Evolutionary conservation across 129 eudicot genomes (phyloP).

Genomic region (Erigeron canadensis): DNA sequence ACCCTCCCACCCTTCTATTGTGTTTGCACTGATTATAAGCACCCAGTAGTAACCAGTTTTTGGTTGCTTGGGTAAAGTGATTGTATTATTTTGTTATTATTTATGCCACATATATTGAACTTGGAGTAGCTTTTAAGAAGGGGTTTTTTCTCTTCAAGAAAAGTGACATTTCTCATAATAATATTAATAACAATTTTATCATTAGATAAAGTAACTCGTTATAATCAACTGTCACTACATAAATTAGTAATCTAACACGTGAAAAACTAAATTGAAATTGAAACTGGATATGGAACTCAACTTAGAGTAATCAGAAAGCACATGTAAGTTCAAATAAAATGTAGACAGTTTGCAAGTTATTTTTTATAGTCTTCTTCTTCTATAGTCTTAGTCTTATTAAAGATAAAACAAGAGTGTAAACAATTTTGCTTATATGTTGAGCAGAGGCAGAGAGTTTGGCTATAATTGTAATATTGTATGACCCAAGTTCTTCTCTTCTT

Average conservation of each 20-base stretch:
- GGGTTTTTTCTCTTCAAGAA: neutral
- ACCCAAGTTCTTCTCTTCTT: conserved; percentile 80
- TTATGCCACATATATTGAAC: neutral
- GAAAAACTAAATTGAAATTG: conserved; percentile 30
- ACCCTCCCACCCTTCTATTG: neutral
- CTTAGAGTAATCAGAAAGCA: conserved; percentile 80
- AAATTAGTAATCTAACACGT: too few species aligned
- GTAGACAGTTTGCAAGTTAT: neutral
- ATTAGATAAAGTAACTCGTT: too few species aligned
- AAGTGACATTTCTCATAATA: neutral
- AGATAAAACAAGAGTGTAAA: neutral
- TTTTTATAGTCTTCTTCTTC: neutral
- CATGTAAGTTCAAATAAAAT: conserved; percentile 50
- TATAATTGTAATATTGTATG: conserved; percentile 95
- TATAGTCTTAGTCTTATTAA: neutral
- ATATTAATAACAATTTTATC: neutral
- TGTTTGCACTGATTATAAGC: neutral
- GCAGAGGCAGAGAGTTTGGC: conserved; percentile 99
- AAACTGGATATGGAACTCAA: conserved; percentile 65
- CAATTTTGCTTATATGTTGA: conserved; percentile 7
- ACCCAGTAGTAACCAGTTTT: too few species aligned
- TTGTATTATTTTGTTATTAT: neutral
- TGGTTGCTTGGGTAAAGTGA: too few species aligned
- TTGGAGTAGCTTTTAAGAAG: neutral
- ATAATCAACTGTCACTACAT: neutral